Evolutionary conservation across 495 filamentous ascomycete species (phyloP).

Genomic region (Hyaloscypha bicolor): DNA sequence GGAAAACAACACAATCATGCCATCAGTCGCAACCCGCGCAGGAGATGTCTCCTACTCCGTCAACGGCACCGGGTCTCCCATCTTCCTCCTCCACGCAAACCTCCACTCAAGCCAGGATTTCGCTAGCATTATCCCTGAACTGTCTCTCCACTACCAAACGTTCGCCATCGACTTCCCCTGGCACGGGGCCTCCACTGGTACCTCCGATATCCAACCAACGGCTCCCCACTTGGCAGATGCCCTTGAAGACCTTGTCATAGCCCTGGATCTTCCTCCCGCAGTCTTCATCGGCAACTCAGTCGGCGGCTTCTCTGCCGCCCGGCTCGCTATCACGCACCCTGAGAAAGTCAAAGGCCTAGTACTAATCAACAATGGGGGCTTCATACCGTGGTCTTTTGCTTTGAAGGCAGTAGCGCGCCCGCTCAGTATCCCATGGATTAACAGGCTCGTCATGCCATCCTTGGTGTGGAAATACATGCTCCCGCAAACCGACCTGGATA

Average conservation of each 20-base stretch:
- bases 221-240: neutral
- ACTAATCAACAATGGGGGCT: neutral
- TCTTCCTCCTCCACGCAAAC: constrained; percentile 10
- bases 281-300: constrained; percentile 13
- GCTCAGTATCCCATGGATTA: neutral
- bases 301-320: neutral
- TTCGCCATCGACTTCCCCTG: constrained; percentile 7
- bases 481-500: neutral
- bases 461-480: constrained; percentile 12
- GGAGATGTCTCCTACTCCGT: constrained; percentile 2
- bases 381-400: neutral
- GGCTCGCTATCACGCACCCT: constrained; percentile 9
- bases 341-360: constrained; percentile 5
- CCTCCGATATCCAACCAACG: neutral
- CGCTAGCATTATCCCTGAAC: neutral
- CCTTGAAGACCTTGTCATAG: constrained; percentile 8
- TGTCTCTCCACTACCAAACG: neutral
- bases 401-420: neutral
- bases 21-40: constrained; percentile 1
- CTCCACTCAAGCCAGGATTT: constrained; percentile 7
- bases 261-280: constrained; percentile 6
- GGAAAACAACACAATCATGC: neutral
- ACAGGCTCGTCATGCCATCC: constrained; percentile 1
- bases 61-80: neutral
- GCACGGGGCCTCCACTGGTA: constrained; percentile 1